Evolutionary conservation across 371 early-diverging fungal species (phyloP), one percentile per base, ranked within the genome.

Genomic region (Batkoa obscura): DNA sequence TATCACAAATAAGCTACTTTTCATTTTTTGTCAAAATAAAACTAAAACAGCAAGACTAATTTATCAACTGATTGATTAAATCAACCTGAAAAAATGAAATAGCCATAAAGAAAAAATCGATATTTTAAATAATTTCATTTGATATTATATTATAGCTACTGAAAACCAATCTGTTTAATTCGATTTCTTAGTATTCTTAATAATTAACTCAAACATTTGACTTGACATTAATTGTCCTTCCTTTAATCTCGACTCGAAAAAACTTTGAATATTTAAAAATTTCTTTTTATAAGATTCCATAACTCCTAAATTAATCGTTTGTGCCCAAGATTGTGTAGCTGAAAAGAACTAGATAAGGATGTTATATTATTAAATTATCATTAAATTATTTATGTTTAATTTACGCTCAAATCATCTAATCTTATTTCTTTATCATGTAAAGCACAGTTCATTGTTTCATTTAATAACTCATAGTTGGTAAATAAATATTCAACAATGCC

Each of bases 401-500:
- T 45, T 60, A 60, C 60, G 34, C 43, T 75, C 74, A 90, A 76
- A 63, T 94, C 96, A 62, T 92, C 94, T 6, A 85, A 76, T 36
- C 93, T 81, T 57, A 86, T 87, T 36, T 80, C 77, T 61, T 80
- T 77, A 59, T 80, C 77, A 52, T 76, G 71, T 32, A 94, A 63
- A 0, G 95, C 94, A 0, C 90, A 80, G 35, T 80, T 66, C 46
- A 94, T 86, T 1, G 90, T 72, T 49, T 83, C 85, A 47, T 88
- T 78, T 36, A 96, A 70, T 69, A 89, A 72, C 15, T 73, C 74
- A 1, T 72, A 69, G 58, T 80, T 79, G 49, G 83, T 75, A 62
- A 92, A 93, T 38, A 90, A 61, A 61, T 88, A 91, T 66, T 96
- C 94, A 5, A 88, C 81, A 54, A 94, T 90, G 38, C 96, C 96